Evolutionary conservation across 345 rosid species (phyloP), one percentile per base, ranked within the genome.

Genomic region (Populus nigra): DNA sequence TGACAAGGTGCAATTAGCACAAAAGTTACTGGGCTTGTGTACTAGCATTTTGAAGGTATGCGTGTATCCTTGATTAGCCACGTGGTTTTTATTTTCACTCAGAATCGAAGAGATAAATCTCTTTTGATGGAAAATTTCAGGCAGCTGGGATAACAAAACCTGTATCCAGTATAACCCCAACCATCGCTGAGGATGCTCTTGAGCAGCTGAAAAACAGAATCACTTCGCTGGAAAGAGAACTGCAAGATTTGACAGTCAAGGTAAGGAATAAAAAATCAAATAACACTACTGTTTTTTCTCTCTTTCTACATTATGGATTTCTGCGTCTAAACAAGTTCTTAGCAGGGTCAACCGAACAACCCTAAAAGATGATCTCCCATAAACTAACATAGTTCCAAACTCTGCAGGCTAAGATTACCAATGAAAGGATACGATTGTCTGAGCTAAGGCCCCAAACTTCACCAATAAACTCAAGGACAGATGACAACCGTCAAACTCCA

Each of bases 171-270:
- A 73, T 89, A 77, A 87, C 83, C 85, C 94, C 94, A 49, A 84
- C 81, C 35, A 82, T 81, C 62, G 98, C 97, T 50, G 94, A 93
- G 87, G 97, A 90, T 72, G 97, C 93, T 23, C 93, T 94, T 25
- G 91, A 85, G 73, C 91, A 87, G 61, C 89, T 94, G 38, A 87
- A 83, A 82, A 80, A 71, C 76, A 93, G 83, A 86, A 63, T 93
- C 68, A 73, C 70, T 79, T 90, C 85, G 35, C 83, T 88, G 76
- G 97, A 90, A 82, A 85, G 91, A 78, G 97, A 92, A 84, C 20
- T 93, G 82, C 84, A 88, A 66, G 87, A 89, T 76, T 79, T 91
- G 80, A 86, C 85, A 61, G 76, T 79, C 12, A 89, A 90, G 92
- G 97, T 91, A 81, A 71, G 49, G 39, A 50, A 47, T 18, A 12